phyloP scores from a whole-genome alignment of 192 early-diverging fungal species.

The Coemansia sp. region DNA sequence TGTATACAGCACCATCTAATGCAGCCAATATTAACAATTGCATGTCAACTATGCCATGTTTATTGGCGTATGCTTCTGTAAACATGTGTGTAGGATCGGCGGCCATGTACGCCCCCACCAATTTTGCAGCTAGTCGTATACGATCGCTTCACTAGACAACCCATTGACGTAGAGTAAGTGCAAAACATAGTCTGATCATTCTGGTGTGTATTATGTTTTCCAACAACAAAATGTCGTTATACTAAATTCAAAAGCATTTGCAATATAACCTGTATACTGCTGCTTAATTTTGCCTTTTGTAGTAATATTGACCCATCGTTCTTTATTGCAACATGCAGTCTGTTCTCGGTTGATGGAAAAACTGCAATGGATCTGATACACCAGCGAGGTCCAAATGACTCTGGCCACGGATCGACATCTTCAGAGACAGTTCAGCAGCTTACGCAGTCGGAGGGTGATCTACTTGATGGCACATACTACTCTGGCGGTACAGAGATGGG shows the following conservation, averaged over 20 bases:
- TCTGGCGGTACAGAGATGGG: not conserved
- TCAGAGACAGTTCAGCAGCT: not conserved
- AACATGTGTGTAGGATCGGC: slow-evolving; percentile 51
- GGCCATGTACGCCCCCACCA: slow-evolving; percentile 64
- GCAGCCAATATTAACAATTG: no score
- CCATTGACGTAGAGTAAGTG: slow-evolving; percentile 34
- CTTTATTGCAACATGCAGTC: slow-evolving; percentile 41
- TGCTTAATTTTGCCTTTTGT: slow-evolving; percentile 1
- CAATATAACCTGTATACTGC: not conserved
- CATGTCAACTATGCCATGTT: no score
- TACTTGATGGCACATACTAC: not conserved
- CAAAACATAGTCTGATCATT: not conserved
- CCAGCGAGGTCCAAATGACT: slow-evolving; percentile 33
- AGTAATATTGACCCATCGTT: slow-evolving; percentile 36
- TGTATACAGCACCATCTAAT: no score
- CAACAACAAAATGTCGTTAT: not conserved
- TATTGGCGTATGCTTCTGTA: not conserved
- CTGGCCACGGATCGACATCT: slow-evolving; percentile 14
- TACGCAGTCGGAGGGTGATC: not conserved
- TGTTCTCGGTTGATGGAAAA: slow-evolving; percentile 39
- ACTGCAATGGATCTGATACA: slow-evolving; percentile 47
- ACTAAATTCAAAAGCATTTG: no score
- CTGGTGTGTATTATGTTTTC: not conserved
- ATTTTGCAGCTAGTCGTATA: slow-evolving; percentile 62
- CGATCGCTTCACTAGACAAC: slow-evolving; percentile 47